Evolutionary conservation across 2,329 filamentous ascomycete genomes (phyloP).

Genomic region (Fusarium kyushuense): DNA sequence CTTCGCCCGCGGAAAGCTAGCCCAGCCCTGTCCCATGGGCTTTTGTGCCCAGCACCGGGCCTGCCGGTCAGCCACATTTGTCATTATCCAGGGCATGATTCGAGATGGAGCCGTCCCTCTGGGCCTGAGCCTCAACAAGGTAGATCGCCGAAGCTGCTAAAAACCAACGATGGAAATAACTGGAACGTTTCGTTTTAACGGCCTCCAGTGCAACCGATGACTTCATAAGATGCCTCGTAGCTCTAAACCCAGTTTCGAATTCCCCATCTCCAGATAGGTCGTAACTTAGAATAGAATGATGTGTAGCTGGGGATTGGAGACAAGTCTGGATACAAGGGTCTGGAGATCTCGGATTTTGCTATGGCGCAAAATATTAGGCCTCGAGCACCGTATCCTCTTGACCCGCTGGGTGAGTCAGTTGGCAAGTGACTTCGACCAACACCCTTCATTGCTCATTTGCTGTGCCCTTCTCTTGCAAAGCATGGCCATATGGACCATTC

Average conservation of each 20-base stretch:
- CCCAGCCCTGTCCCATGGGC: constrained; percentile 34
- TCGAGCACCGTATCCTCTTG: constrained; percentile 10
- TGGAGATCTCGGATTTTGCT: constrained; percentile 15
- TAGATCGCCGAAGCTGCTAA: constrained; percentile 32
- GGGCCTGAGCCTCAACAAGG: constrained; percentile 22
- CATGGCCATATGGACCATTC: constrained; percentile 19
- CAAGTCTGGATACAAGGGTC: constrained; percentile 8
- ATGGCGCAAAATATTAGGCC: background rate
- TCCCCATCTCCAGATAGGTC: constrained; percentile 36
- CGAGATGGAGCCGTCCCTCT: constrained; percentile 23
- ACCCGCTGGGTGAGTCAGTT: constrained; percentile 33
- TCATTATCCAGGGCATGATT: constrained; percentile 5
- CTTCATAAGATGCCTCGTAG: constrained; percentile 34
- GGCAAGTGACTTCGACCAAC: constrained; percentile 26
- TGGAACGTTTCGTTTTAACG: constrained; percentile 27
- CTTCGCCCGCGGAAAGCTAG: constrained; percentile 18
- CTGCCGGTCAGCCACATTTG: constrained; percentile 40
- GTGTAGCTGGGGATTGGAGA: constrained; percentile 16
- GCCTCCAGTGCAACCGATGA: constrained; percentile 29
- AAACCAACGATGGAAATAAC: constrained; percentile 29
- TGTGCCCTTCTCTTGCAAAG: constrained; percentile 16
- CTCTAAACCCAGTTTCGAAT: constrained; percentile 11
- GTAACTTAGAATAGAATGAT: constrained; percentile 21
- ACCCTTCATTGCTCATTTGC: constrained; percentile 19
- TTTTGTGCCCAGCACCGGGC: constrained; percentile 38